Percentiles rank a stretch among this genome's conserved stretches.
Conservation (phyloP, 2,329 filamentous ascomycete genomes). For the Blastomyces parvus region DNA sequence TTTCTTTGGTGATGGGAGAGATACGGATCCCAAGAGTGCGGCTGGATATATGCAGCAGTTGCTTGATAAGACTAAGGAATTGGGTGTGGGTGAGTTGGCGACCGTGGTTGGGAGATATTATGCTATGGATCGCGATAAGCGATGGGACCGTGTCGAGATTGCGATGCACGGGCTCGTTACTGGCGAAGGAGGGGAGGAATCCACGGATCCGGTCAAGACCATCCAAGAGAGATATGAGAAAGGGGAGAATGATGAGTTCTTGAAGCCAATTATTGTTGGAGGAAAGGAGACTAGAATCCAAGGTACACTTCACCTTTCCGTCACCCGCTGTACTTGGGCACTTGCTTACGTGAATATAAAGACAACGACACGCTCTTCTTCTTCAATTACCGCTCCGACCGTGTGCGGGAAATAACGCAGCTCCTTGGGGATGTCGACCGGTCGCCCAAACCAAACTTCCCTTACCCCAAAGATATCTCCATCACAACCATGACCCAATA, state of each 20-base stretch:
- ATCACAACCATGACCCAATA: conserved; percentile 98
- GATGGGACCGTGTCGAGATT: conserved; percentile 90
- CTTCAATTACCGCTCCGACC: conserved; percentile 99
- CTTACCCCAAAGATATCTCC: conserved; percentile 77
- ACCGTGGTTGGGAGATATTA: conserved; percentile 95
- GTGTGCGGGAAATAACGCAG: conserved; percentile 92
- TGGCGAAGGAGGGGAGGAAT: conserved; percentile 72
- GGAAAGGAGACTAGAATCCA: conserved; percentile 78
- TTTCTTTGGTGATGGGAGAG: conserved; percentile 96
- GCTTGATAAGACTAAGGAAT: conserved; percentile 68
- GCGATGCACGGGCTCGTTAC: conserved; percentile 77
- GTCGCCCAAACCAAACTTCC: conserved; percentile 80
- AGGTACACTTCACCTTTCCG: conserved; percentile 41
- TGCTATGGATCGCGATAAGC: conserved; percentile 99
- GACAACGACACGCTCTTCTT: conserved; percentile 95
- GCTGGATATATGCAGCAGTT: conserved; percentile 81
- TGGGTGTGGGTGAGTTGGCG: conserved; percentile 77
- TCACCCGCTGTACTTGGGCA: neutral
- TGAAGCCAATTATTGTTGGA: conserved; percentile 92
- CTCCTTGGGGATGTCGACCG: conserved; percentile 86
- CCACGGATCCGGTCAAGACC: conserved; percentile 72
- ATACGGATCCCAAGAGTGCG: conserved; percentile 94
- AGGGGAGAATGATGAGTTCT: conserved; percentile 90
- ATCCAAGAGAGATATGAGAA: conserved; percentile 81
- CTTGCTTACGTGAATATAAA: conserved; percentile 29